These are phyloP conservation scores for Malbranchea cinnamomea DNA, from an alignment of 2,329 filamentous ascomycete species.

Conservation along the genomic window DNA sequence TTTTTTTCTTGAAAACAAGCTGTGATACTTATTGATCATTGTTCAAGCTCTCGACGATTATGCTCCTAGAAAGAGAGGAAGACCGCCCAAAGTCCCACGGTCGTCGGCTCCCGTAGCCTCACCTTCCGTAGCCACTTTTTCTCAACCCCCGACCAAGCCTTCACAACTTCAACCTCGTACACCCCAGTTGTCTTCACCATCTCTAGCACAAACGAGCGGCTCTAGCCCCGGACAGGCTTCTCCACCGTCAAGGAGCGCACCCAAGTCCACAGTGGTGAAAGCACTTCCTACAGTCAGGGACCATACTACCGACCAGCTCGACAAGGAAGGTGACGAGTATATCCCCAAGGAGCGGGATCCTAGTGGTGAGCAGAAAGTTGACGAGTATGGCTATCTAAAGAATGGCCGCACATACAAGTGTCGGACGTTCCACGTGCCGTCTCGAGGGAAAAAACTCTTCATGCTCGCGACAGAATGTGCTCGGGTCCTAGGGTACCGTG, in stretches of 20 bases:
- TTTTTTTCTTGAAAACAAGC: slow-evolving; percentile 19
- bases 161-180: slow-evolving; percentile 22
- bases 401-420: slow-evolving; percentile 82
- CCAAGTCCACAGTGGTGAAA: slow-evolving; percentile 71
- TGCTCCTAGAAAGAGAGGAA: slow-evolving; percentile 34
- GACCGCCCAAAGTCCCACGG: slow-evolving; percentile 34
- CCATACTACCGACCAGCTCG: slow-evolving; percentile 91
- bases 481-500: slow-evolving; percentile 79
- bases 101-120: slow-evolving; percentile 20
- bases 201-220: slow-evolving; percentile 18
- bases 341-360: slow-evolving; percentile 86
- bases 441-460: slow-evolving; percentile 84
- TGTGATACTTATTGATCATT: slow-evolving; percentile 6
- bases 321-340: slow-evolving; percentile 81
- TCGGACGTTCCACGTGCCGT: slow-evolving; percentile 81
- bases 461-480: slow-evolving; percentile 98
- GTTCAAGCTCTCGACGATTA: slow-evolving; percentile 21
- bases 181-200: slow-evolving; percentile 26
- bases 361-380: slow-evolving; percentile 86
- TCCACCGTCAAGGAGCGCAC: slow-evolving; percentile 58
- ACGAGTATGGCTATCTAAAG: slow-evolving; percentile 63
- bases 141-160: slow-evolving; percentile 18
- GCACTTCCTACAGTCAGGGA: slow-evolving; percentile 90
- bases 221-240: slow-evolving; percentile 45
- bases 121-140: slow-evolving; percentile 12